A percentile compares a stretch with the other conserved stretches of the same genome.
Conservation (phyloP, 441 rosid species). For the Adansonia rubrostipa region DNA sequence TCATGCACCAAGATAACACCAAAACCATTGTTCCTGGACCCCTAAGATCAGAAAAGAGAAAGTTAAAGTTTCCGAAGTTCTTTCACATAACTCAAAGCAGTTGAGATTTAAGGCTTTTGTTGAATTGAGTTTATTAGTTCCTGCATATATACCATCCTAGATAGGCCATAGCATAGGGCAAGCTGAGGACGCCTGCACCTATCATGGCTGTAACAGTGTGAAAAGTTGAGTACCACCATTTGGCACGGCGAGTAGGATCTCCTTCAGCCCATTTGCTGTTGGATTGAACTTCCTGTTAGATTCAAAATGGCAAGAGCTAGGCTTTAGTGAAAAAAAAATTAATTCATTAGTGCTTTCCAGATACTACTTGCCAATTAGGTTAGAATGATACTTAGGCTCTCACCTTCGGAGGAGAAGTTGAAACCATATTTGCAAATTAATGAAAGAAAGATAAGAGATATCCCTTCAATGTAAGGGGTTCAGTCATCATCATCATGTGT, state of each 20-base stretch:
- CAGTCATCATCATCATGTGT: constrained; percentile 29
- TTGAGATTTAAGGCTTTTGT: constrained; percentile 1
- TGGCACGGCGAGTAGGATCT: constrained; percentile 68
- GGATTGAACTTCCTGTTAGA: constrained; percentile 51
- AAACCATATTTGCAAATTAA: constrained; percentile 50
- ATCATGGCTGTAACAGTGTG: constrained; percentile 96
- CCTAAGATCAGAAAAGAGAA: constrained; percentile 45
- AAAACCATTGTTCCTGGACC: constrained; percentile 79
- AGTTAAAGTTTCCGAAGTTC: not conserved
- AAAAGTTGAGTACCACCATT: constrained; percentile 97
- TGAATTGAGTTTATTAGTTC: not conserved
- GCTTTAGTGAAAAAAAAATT: not conserved
- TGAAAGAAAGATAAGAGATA: constrained; percentile 13
- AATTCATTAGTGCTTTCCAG: not conserved
- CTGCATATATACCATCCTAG: constrained; percentile 71
- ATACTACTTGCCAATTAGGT: not conserved
- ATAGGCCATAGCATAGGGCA: constrained; percentile 96
- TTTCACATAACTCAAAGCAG: not conserved
- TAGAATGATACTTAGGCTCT: not conserved
- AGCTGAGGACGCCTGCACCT: constrained; percentile 95
- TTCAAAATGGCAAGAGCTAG: not conserved
- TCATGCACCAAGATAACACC: constrained; percentile 78
- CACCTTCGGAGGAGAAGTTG: constrained; percentile 66
- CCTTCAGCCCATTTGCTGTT: constrained; percentile 64
- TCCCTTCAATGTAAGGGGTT: constrained; percentile 26